phyloP scores from a whole-genome alignment of 1,139 yeast genomes.

The Taphrina populina region DNA sequence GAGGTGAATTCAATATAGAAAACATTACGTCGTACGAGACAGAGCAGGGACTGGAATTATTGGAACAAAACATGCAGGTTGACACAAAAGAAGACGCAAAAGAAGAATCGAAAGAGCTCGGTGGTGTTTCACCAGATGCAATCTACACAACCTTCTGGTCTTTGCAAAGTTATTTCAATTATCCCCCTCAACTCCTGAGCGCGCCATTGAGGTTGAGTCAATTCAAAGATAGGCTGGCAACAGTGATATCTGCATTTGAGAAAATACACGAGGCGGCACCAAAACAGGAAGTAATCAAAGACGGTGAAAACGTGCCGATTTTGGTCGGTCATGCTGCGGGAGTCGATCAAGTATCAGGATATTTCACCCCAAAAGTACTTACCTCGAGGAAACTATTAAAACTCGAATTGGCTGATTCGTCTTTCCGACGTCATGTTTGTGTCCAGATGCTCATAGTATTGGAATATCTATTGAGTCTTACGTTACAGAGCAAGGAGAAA shows the following conservation, averaged over 20 bases:
- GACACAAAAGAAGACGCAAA: constrained; percentile 37
- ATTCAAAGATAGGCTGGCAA: constrained; percentile 27
- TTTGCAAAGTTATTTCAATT: constrained; percentile 37
- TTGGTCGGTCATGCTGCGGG: background rate
- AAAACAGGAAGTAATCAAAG: background rate
- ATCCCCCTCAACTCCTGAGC: constrained; percentile 35
- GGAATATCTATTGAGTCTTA: constrained; percentile 43
- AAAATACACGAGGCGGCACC: constrained; percentile 3
- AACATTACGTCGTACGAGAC: constrained; percentile 45
- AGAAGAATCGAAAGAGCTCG: constrained; percentile 25
- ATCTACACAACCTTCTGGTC: constrained; percentile 39
- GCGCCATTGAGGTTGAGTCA: constrained; percentile 15
- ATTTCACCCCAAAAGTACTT: constrained; percentile 34
- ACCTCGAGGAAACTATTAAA: constrained; percentile 24
- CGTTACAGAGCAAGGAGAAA: constrained; percentile 38
- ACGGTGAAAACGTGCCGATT: background rate
- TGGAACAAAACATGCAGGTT: constrained; percentile 13
- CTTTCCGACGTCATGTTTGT: constrained; percentile 45
- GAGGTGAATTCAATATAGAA: constrained; percentile 47
- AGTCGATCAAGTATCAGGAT: constrained; percentile 33
- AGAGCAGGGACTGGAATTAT: constrained; percentile 5
- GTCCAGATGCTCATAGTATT: constrained; percentile 44
- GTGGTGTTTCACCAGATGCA: constrained; percentile 7
- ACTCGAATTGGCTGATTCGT: constrained; percentile 42
- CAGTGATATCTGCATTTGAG: constrained; percentile 17